Base-by-base conservation (phyloP, 2,329 filamentous ascomycete genomes). In the Fusarium udum region DNA sequence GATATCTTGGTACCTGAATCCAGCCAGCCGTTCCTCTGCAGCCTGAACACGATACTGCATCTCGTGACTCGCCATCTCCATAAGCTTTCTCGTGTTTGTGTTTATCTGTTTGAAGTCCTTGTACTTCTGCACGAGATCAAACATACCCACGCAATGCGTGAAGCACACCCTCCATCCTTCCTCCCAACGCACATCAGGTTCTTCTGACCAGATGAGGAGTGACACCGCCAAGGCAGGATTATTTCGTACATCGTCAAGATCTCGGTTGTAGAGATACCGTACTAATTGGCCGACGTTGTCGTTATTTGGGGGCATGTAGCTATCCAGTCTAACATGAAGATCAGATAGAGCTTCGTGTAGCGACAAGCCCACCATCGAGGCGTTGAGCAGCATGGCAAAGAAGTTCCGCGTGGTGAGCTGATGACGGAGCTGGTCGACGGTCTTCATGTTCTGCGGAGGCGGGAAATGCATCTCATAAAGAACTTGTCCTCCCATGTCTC, bases 391-490 rank as follows among this genome's bases (percentile, higher is more conserved):
- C 39, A 93, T 81, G 0, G 91, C 91, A 74, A 93, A 90, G 49
- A 93, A 87, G 75, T 93, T 93, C 26, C 92, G 87, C 2, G 91
- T 91, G 0, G 91, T 91, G 52, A 93, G 85, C 72, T 91, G 89
- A 71, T 92, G 85, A 2, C 89, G 84, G 4, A 87, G 84, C 61
- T 86, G 86, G 46, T 86, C 87, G 24, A 80, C 80, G 76, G 80
- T 86, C 74, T 77, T 85, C 43, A 87, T 75, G 42, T 87, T 84
- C 4, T 84, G 72, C 0, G 90, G 90, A 1, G 89, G 85, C 0
- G 90, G 86, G 67, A 93, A 91, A 81, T 88, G 90, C 79, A 93
- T 87, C 76, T 91, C 87, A 66, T 90, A 90, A 5, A 86, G 88
- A 48, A 90, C 87, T 72, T 88, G 86, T 6, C 87, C 87, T 67